phyloP scores from a whole-genome alignment of 2,329 filamentous ascomycete species.

The Fusarium pseudograminearum region DNA sequence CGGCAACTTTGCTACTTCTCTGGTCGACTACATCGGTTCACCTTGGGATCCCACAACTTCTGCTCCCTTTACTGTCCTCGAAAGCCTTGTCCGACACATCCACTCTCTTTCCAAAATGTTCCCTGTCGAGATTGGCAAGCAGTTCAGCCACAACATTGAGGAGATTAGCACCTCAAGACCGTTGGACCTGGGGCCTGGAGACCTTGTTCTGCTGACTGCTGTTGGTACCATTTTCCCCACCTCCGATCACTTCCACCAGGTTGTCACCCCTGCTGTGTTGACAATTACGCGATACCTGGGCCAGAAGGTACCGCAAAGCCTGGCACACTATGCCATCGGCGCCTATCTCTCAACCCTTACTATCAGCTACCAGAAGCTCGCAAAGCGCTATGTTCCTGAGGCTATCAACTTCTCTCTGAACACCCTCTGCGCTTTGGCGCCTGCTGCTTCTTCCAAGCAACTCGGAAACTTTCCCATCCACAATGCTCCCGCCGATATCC shows the following conservation, averaged over 20 bases:
- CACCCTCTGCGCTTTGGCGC: conserved; percentile 76
- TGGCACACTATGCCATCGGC: conserved; percentile 78
- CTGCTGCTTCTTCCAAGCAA: conserved; percentile 59
- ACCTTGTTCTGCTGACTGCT: conserved; percentile 85
- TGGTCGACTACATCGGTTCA: conserved; percentile 72
- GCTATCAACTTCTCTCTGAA: conserved; percentile 84
- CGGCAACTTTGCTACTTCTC: conserved; percentile 71
- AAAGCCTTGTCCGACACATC: conserved; percentile 86
- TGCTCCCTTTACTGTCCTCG: conserved; percentile 75
- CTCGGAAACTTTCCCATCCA: conserved; percentile 72
- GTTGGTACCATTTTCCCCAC: conserved; percentile 90
- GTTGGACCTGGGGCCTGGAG: conserved; percentile 70
- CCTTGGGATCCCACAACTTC: conserved; percentile 58
- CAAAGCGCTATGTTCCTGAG: conserved; percentile 91
- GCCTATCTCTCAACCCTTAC: conserved; percentile 83
- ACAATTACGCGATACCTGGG: conserved; percentile 87
- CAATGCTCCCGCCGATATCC: conserved; percentile 63
- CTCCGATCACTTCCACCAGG: conserved; percentile 96
- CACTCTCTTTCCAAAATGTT: conserved; percentile 93
- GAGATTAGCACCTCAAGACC: conserved; percentile 64
- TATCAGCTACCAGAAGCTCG: conserved; percentile 83
- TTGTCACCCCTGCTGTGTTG: conserved; percentile 89
- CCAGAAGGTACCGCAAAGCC: conserved; percentile 74
- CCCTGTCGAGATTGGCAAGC: conserved; percentile 79
- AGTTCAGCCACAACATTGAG: conserved; percentile 79